Conservation (phyloP, 2,329 filamentous ascomycete species). For the Pseudocercospora ulei region DNA sequence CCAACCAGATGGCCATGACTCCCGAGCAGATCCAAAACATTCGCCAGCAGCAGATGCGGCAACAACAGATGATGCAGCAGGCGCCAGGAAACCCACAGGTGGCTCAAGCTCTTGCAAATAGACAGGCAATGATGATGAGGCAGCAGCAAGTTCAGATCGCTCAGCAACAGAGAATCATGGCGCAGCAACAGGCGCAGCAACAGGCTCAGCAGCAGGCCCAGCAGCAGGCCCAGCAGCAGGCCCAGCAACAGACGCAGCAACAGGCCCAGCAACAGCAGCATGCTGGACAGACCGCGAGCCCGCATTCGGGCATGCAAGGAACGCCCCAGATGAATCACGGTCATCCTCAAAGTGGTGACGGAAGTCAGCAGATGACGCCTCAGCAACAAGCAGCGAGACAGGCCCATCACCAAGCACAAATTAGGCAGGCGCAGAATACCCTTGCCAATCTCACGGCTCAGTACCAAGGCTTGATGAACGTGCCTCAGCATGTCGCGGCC, state of each 20-base stretch:
- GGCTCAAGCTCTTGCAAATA: constrained; percentile 23
- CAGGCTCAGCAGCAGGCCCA: constrained; percentile 16
- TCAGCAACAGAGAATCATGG: constrained; percentile 17
- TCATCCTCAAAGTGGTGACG: constrained; percentile 23
- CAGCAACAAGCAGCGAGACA: constrained; percentile 21
- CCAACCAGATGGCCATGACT: constrained; percentile 22
- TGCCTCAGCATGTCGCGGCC: constrained; percentile 20
- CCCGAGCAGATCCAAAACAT: constrained; percentile 33
- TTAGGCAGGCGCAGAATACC: constrained; percentile 21
- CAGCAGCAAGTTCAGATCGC: constrained; percentile 26
- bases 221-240: too few species aligned
- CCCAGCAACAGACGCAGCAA: too few species aligned
- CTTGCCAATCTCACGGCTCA: constrained; percentile 20
- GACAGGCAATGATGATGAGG: constrained; percentile 22
- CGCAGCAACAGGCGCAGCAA: too few species aligned
- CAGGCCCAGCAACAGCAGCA: constrained; percentile 20
- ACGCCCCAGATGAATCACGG: constrained; percentile 22
- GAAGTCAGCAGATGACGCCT: constrained; percentile 22
- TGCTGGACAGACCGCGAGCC: constrained; percentile 18
- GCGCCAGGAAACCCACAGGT: constrained; percentile 19
- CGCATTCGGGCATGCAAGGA: constrained; percentile 20
- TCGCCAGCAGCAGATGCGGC: constrained; percentile 30
- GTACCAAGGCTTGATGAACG: constrained; percentile 20
- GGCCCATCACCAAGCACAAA: constrained; percentile 19
- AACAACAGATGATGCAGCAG: constrained; percentile 27